phyloP scores from a whole-genome alignment of 495 filamentous ascomycete genomes.

The Aspergillus bridgeri region DNA sequence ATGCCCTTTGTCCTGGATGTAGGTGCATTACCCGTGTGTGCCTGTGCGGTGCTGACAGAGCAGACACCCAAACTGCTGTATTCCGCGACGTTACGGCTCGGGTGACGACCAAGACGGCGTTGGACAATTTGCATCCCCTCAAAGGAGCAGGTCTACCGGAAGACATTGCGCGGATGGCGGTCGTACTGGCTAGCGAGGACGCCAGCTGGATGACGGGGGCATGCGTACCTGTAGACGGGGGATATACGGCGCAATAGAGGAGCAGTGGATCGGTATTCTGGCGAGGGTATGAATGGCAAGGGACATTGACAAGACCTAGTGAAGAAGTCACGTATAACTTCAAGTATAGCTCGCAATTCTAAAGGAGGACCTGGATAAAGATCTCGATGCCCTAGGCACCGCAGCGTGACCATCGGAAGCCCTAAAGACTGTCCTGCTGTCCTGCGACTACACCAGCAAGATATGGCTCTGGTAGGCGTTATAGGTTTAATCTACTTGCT shows the following conservation, averaged over 20 bases:
- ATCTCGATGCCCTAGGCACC: no score
- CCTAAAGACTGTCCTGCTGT: no score
- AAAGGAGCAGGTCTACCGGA: conserved; percentile 39
- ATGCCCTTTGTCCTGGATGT: conserved; percentile 55
- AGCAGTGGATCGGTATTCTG: background rate
- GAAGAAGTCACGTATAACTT: background rate
- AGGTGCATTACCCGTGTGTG: background rate
- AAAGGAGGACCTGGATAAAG: no score
- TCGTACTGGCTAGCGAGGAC: conserved; percentile 51
- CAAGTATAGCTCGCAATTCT: background rate
- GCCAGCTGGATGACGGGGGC: conserved; percentile 40
- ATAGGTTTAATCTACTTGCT: no score
- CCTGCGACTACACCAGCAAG: no score
- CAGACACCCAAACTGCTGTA: conserved; percentile 27
- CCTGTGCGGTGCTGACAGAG: background rate
- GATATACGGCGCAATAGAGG: conserved; percentile 31
- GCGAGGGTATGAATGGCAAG: background rate
- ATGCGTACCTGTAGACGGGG: conserved; percentile 45
- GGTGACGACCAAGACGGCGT: conserved; percentile 7
- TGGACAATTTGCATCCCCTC: conserved; percentile 32
- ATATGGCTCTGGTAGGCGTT: no score
- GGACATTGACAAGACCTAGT: background rate
- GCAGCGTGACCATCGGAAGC: no score
- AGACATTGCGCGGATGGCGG: conserved; percentile 45
- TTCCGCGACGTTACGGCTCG: conserved; percentile 9